Evolutionary conservation across 305 asterid species (phyloP).

Genomic region (Stenogyne calaminthoides): DNA sequence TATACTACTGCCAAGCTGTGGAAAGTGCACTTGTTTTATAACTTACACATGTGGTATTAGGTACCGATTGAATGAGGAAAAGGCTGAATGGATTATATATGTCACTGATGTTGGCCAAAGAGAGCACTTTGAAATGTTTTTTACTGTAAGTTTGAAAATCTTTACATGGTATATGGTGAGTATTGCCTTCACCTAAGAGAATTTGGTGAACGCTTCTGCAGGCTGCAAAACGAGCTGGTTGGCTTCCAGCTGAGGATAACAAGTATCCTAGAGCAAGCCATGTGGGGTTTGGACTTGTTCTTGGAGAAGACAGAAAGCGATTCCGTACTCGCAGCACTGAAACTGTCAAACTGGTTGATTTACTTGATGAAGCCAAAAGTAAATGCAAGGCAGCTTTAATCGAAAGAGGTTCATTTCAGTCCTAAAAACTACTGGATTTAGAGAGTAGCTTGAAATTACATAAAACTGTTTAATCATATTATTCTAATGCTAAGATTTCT

Average conservation of each 20-base stretch:
- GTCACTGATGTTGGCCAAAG: conserved; percentile 90
- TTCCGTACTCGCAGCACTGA: conserved; percentile 90
- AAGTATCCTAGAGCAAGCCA: conserved; percentile 79
- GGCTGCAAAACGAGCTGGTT: conserved; percentile 88
- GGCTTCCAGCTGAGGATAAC: conserved; percentile 79
- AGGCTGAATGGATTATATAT: conserved; percentile 92
- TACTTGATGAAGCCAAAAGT: conserved; percentile 89
- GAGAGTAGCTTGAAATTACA: background rate
- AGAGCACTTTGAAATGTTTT: conserved; percentile 95
- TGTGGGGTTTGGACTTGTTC: conserved; percentile 89
- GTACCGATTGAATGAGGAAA: conserved; percentile 90
- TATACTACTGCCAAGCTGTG: conserved; percentile 12
- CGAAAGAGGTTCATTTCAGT: conserved; percentile 67
- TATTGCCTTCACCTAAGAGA: conserved; percentile 12
- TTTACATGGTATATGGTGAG: background rate
- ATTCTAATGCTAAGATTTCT: conserved; percentile 10
- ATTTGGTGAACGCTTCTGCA: conserved; percentile 37
- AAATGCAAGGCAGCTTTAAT: conserved; percentile 69
- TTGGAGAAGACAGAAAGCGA: conserved; percentile 89
- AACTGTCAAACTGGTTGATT: conserved; percentile 83
- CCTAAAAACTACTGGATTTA: background rate
- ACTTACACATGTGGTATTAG: conserved; percentile 42
- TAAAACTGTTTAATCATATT: background rate
- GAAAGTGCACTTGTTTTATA: conserved; percentile 7
- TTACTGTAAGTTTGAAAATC: conserved; percentile 59